Base-by-base conservation (phyloP, 129 eudicot genomes). In the Lonicera japonica region DNA sequence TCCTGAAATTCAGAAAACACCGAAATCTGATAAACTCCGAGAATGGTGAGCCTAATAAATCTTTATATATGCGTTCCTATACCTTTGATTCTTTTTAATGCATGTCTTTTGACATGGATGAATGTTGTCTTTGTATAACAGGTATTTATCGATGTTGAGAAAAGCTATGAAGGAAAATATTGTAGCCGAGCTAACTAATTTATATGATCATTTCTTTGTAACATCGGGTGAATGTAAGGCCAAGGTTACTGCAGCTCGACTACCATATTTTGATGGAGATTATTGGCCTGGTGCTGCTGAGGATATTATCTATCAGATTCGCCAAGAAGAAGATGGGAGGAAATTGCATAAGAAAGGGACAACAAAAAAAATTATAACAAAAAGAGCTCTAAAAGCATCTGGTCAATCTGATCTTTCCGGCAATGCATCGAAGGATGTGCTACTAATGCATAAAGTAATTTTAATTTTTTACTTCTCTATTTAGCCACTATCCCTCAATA, bases 211-310 rank as follows among this genome's bases (percentile, higher is more conserved):
- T 77, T 91, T 91, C 62, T 91, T 91, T 61, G 21, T 76, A 15
- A 60, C 89, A 5, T 63, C 83, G 22, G 98, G 96, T 55, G 98
- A 91, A 64, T 77, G 98, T 73, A 91, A 80, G 77, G 96, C 98
- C 47, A 91, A 82, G 75, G 88, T 91, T 40, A 91, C 96, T 43
- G 98, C 98, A 61, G 79, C 96, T 38, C 84, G 98, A 72, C 70
- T 91, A 68, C 98, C 98, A 8, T 87, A 91, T 66, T 91, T 91
- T 68, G 98, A 91, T 68, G 98, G 98, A 14, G 98, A 91, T 57
- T 91, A 87, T 73, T 91, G 96, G 96, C 98, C 98, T 29, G 98
- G 96, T 68, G 98, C 98, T 48, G 98, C 98, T 0, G 98, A 91
- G 82, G 98, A 91, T 73, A 87, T 87, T 61, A 80, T 91, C 46